Evolutionary conservation across 345 rosid species (phyloP).

Genomic region (Citrus mangshanensis): DNA sequence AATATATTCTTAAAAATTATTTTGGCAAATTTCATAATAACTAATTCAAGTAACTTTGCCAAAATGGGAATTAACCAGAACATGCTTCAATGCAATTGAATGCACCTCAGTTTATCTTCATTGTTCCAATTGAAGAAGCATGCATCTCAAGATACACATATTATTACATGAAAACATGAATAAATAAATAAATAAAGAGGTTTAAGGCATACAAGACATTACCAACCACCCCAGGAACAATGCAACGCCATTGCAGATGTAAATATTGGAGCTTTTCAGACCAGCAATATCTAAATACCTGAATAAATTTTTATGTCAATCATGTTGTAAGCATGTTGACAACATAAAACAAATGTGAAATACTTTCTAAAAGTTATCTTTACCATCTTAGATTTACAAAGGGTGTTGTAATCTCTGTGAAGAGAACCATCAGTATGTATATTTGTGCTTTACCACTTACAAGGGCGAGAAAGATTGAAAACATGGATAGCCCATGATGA

Average conservation of each 20-base stretch:
- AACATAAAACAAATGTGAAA: not conserved
- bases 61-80: conserved; percentile 2
- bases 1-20: not conserved
- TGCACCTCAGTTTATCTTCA: not conserved
- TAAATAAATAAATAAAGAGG: conserved; percentile 7
- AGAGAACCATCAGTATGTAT: conserved; percentile 79
- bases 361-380: conserved; percentile 6
- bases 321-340: not conserved
- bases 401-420: conserved; percentile 74
- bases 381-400: conserved; percentile 89
- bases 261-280: conserved; percentile 56
- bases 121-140: not conserved
- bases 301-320: conserved; percentile 2
- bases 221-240: conserved; percentile 91
- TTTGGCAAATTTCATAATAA: not conserved
- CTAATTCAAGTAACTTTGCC: not conserved
- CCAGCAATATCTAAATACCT: conserved; percentile 85
- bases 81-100: conserved; percentile 4
- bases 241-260: conserved; percentile 58
- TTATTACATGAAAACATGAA: not conserved
- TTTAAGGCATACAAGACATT: conserved; percentile 28
- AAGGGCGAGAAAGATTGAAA: conserved; percentile 60
- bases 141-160: not conserved
- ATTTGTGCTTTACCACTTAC: conserved; percentile 70
- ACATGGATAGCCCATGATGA: conserved; percentile 79